Percentiles rank a stretch among this genome's conserved stretches.
These are phyloP conservation scores for Wickerhamiella azyma DNA, from an alignment of 805 yeast genomes.

Conservation along the genomic window DNA sequence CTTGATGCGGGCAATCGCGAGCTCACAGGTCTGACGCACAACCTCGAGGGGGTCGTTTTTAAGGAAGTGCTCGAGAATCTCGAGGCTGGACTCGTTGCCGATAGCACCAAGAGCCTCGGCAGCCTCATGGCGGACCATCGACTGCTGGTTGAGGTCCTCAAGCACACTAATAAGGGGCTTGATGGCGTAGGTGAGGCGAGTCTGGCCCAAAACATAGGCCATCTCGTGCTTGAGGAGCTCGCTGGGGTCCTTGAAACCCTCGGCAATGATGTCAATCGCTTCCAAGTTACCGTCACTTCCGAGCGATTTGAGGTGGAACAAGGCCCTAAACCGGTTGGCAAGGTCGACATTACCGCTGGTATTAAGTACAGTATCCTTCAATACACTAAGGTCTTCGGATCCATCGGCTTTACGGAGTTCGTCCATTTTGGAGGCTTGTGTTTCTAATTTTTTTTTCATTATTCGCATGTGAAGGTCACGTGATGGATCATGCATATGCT, in stretches of 20 bases:
- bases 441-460: too few species aligned
- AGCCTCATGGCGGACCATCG: slow-evolving; percentile 98
- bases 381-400: slow-evolving; percentile 13
- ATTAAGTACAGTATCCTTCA: slow-evolving; percentile 22
- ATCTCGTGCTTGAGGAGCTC: slow-evolving; percentile 95
- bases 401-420: slow-evolving; percentile 20
- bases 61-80: slow-evolving; percentile 47
- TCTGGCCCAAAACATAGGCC: slow-evolving; percentile 94
- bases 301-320: slow-evolving; percentile 75
- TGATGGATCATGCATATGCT: not conserved
- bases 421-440: slow-evolving; percentile 15
- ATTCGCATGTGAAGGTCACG: not conserved
- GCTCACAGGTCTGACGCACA: slow-evolving; percentile 93
- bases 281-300: slow-evolving; percentile 57
- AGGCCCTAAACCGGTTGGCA: slow-evolving; percentile 84
- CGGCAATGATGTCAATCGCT: slow-evolving; percentile 75
- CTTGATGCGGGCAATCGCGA: slow-evolving; percentile 85
- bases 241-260: slow-evolving; percentile 64
- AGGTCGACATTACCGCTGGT: slow-evolving; percentile 49
- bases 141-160: slow-evolving; percentile 44
- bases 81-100: slow-evolving; percentile 64
- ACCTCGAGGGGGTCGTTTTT: slow-evolving; percentile 69
- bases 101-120: slow-evolving; percentile 98
- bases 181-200: slow-evolving; percentile 68
- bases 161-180: slow-evolving; percentile 63